Evolutionary conservation across 352 stramenopile species (phyloP).

Genomic region (Pythium pyrilobum): DNA sequence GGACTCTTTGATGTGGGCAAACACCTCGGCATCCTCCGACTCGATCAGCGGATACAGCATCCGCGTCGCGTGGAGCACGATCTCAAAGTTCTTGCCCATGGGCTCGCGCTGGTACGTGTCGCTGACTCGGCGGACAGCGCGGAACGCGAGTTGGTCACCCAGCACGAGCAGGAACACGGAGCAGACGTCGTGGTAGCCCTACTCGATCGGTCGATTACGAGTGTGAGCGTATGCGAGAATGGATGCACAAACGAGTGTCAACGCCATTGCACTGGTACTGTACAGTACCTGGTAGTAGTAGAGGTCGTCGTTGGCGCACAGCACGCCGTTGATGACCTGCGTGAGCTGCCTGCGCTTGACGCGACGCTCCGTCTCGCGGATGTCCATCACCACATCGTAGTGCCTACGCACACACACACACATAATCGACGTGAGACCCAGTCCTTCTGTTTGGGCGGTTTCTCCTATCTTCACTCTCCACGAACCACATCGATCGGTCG

Average conservation of each 20-base stretch:
- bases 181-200: constrained; percentile 92
- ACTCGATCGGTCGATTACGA: background rate
- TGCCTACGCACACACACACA: constrained; percentile 30
- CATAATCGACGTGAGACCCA: no score
- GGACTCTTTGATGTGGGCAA: constrained; percentile 54
- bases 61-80: constrained; percentile 55
- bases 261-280: background rate
- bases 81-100: constrained; percentile 83
- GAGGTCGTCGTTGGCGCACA: constrained; percentile 41
- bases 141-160: constrained; percentile 62
- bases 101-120: constrained; percentile 87
- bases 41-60: constrained; percentile 69
- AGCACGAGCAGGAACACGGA: constrained; percentile 80
- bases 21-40: constrained; percentile 57
- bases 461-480: background rate
- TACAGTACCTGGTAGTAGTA: constrained; percentile 71
- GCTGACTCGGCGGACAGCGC: constrained; percentile 69
- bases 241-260: background rate
- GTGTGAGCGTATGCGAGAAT: background rate
- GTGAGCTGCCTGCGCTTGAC: constrained; percentile 55
- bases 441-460: no score
- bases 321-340: constrained; percentile 50
- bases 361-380: constrained; percentile 61
- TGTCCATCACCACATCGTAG: constrained; percentile 55
- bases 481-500: constrained; percentile 70